phyloP scores from a whole-genome alignment of 768 basidiomycete genomes.

The Auriculariales sp. region DNA sequence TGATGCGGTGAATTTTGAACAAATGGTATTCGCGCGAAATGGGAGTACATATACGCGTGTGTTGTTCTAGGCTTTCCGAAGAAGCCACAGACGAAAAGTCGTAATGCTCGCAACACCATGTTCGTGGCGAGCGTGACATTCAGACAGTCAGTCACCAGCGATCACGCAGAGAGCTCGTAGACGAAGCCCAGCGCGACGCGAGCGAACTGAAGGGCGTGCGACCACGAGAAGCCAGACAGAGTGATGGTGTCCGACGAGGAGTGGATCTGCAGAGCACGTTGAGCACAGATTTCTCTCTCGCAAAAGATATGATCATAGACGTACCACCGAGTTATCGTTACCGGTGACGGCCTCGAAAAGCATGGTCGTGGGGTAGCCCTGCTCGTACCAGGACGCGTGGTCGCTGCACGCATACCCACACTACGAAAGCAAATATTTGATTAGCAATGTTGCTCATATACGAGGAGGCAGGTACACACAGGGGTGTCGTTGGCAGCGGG shows the following conservation, averaged over 20 bases:
- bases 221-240: constrained; percentile 24
- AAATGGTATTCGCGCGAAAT: too few species aligned
- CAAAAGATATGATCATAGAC: too few species aligned
- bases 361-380: constrained; percentile 6
- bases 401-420: constrained; percentile 23
- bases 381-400: constrained; percentile 16
- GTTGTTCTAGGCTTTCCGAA: too few species aligned
- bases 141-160: background rate
- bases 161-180: constrained; percentile 30
- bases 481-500: constrained; percentile 11
- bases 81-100: too few species aligned
- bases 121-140: background rate
- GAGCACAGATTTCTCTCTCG: constrained; percentile 21
- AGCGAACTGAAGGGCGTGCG: constrained; percentile 43
- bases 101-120: too few species aligned
- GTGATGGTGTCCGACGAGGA: constrained; percentile 14
- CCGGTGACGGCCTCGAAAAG: constrained; percentile 30
- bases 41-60: too few species aligned
- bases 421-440: too few species aligned
- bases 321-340: constrained; percentile 31
- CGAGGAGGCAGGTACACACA: constrained; percentile 5
- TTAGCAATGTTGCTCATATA: too few species aligned
- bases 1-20: too few species aligned
- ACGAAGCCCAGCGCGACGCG: constrained; percentile 45
- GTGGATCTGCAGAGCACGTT: constrained; percentile 24